These are phyloP conservation scores for Fusarium keratoplasticum DNA, from an alignment of 2,329 filamentous ascomycete genomes.

Conservation along the genomic window DNA sequence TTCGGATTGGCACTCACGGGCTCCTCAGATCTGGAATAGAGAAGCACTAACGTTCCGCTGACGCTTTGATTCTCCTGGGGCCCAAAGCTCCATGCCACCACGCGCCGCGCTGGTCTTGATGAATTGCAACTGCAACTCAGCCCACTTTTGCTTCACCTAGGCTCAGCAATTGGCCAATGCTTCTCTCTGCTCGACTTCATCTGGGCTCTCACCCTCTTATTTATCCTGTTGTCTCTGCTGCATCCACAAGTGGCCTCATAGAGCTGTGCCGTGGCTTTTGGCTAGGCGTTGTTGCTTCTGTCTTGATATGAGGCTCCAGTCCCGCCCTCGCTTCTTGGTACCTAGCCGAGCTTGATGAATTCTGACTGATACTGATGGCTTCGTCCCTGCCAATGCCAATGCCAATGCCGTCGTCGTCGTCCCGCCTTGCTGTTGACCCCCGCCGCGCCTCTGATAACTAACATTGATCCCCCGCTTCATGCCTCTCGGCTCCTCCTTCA, in stretches of 20 bases:
- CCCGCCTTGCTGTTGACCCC: not conserved
- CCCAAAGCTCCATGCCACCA: conserved; percentile 38
- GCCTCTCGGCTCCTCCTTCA: conserved; percentile 11
- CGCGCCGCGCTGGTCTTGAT: conserved; percentile 17
- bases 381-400: not conserved
- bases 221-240: conserved; percentile 15
- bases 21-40: conserved; percentile 27
- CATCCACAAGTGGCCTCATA: conserved; percentile 19
- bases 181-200: conserved; percentile 26
- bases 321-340: not conserved
- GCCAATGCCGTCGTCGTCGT: not conserved
- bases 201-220: conserved; percentile 12
- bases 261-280: conserved; percentile 5
- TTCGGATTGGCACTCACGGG: conserved; percentile 15
- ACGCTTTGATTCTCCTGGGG: conserved; percentile 31
- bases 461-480: conserved; percentile 17
- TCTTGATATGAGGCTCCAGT: not conserved
- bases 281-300: conserved; percentile 10
- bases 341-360: conserved; percentile 1
- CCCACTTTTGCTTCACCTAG: conserved; percentile 33
- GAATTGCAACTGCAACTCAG: conserved; percentile 34
- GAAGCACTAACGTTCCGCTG: conserved; percentile 27
- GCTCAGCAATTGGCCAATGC: conserved; percentile 40
- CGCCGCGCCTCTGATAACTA: conserved; percentile 17
- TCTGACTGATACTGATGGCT: not conserved